phyloP scores from a whole-genome alignment of 441 rosid genomes.

The Arabidopsis lyrata region DNA sequence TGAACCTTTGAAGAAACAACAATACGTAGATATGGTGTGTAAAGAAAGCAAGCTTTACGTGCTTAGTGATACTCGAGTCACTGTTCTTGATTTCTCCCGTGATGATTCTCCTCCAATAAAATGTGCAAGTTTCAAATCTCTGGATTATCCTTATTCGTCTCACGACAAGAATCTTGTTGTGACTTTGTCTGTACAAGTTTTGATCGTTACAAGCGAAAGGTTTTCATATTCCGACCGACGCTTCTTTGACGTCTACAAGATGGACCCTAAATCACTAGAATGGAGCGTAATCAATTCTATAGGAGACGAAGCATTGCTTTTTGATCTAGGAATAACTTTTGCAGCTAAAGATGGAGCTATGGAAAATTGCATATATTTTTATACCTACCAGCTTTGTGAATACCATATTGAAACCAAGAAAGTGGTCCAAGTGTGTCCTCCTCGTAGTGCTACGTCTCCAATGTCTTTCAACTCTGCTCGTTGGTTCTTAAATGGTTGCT shows the following conservation, averaged over 20 bases:
- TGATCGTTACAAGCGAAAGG: neutral
- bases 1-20: neutral
- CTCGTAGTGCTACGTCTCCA: neutral
- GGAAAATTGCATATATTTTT: neutral
- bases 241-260: neutral
- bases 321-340: conserved; percentile 2
- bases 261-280: neutral
- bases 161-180: neutral
- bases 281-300: neutral
- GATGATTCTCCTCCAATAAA: conserved; percentile 17
- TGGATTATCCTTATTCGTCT: neutral
- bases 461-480: neutral
- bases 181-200: conserved; percentile 22
- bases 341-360: conserved; percentile 2
- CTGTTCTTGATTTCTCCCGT: neutral
- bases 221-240: no score
- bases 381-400: neutral
- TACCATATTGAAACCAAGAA: neutral
- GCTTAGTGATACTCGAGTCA: neutral
- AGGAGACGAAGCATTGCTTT: conserved; percentile 8
- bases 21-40: neutral
- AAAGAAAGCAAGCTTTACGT: conserved; percentile 11
- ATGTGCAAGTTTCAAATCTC: neutral
- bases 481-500: neutral
- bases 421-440: neutral